Conservation (phyloP, 2,329 filamentous ascomycete species). For the Venturiaceae sp. region DNA sequence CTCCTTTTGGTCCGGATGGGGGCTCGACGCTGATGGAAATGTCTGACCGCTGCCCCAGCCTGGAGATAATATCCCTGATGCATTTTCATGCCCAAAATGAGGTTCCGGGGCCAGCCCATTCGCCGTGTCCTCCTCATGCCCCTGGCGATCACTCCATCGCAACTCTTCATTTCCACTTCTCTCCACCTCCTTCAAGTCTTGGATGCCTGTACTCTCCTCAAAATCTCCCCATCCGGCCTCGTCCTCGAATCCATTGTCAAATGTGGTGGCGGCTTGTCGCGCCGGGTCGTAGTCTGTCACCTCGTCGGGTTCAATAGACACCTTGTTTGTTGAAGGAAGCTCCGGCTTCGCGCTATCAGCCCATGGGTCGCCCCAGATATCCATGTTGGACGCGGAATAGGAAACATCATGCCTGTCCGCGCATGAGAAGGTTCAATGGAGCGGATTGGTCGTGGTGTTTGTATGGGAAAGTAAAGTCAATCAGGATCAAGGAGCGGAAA, state of each 20-base stretch:
- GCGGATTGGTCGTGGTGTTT: neutral
- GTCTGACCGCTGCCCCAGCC: neutral
- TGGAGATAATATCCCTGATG: neutral
- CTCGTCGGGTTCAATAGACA: neutral
- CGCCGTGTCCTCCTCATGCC: neutral
- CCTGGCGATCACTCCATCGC: neutral
- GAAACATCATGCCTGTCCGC: neutral
- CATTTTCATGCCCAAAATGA: neutral
- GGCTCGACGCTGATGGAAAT: neutral
- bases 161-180: neutral
- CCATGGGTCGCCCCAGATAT: conserved; percentile 7
- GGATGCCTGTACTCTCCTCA: neutral
- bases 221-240: conserved; percentile 7
- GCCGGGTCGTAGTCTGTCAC: neutral
- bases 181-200: neutral
- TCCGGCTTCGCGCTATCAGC: conserved; percentile 1
- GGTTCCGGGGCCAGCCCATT: neutral
- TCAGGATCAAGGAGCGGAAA: neutral
- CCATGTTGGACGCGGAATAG: neutral
- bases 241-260: neutral
- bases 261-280: neutral
- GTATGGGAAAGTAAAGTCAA: neutral
- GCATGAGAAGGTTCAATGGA: neutral
- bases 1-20: neutral
- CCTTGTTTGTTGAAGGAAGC: neutral